Conservation (phyloP, 2,329 filamentous ascomycete species). For the Penicillium occitanis region DNA sequence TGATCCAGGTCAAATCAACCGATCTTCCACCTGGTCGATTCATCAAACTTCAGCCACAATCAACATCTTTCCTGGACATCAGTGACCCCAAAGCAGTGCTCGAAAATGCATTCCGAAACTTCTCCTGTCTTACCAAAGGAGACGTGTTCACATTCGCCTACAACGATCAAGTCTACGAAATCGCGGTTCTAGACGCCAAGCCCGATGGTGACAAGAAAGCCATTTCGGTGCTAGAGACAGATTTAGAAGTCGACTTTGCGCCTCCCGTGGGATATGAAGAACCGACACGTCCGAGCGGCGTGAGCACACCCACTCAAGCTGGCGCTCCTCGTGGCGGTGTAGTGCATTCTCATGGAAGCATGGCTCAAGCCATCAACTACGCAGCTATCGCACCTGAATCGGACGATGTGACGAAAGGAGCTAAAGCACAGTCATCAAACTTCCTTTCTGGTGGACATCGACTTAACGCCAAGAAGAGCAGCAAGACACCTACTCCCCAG, state of each 20-base stretch:
- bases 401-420: slow-evolving; percentile 62
- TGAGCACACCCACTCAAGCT: slow-evolving; percentile 70
- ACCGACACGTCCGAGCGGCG: slow-evolving; percentile 70
- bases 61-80: slow-evolving; percentile 90
- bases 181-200: slow-evolving; percentile 91
- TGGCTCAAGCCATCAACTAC: slow-evolving; percentile 99
- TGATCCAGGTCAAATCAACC: slow-evolving; percentile 92
- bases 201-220: slow-evolving; percentile 78
- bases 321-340: slow-evolving; percentile 67
- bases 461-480: slow-evolving; percentile 76
- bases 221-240: slow-evolving; percentile 91
- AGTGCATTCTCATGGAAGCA: slow-evolving; percentile 81
- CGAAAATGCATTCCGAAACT: slow-evolving; percentile 94
- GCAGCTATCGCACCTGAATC: slow-evolving; percentile 79
- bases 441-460: slow-evolving; percentile 80
- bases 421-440: slow-evolving; percentile 67
- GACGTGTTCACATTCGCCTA: slow-evolving; percentile 96
- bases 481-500: slow-evolving; percentile 71
- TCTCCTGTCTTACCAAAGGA: slow-evolving; percentile 87
- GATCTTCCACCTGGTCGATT: slow-evolving; percentile 85
- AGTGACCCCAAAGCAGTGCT: slow-evolving; percentile 96
- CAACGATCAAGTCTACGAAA: slow-evolving; percentile 90
- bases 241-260: slow-evolving; percentile 94
- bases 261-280: slow-evolving; percentile 92
- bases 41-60: slow-evolving; percentile 96